Percentiles rank a stretch among this genome's conserved stretches.
Evolutionary conservation across 2,329 filamentous ascomycete species (phyloP).

Genomic region (Dactylella cylindrospora): DNA sequence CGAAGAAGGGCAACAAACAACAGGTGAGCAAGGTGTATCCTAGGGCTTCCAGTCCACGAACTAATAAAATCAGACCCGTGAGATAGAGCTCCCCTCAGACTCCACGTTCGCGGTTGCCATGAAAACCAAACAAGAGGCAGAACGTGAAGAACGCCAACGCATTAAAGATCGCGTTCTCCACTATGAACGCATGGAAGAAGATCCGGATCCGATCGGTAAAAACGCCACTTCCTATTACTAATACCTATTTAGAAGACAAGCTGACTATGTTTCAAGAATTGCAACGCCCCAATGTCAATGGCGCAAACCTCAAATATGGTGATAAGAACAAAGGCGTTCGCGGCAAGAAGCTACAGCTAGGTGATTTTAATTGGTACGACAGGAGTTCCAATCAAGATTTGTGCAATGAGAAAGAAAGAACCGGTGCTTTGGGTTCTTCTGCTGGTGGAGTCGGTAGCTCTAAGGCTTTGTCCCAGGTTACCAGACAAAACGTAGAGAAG

Average conservation of each 20-base stretch:
- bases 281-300: slow-evolving; percentile 31
- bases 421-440: not conserved
- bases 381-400: slow-evolving; percentile 11
- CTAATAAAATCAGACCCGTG: slow-evolving; percentile 39
- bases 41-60: not conserved
- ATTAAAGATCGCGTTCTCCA: slow-evolving; percentile 98
- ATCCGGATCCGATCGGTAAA: slow-evolving; percentile 21
- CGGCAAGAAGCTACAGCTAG: slow-evolving; percentile 38
- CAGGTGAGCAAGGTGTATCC: slow-evolving; percentile 62
- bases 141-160: slow-evolving; percentile 92
- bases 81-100: slow-evolving; percentile 63
- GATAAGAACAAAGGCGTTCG: slow-evolving; percentile 31
- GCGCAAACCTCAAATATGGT: slow-evolving; percentile 36
- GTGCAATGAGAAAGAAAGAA: not conserved
- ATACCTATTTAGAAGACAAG: not conserved
- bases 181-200: slow-evolving; percentile 78
- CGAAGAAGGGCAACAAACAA: slow-evolving; percentile 92
- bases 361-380: slow-evolving; percentile 41
- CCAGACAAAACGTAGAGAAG: not conserved
- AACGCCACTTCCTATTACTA: not conserved
- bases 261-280: slow-evolving; percentile 20
- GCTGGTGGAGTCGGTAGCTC: not conserved
- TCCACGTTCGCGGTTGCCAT: slow-evolving; percentile 94
- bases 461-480: too few relatives aligned
- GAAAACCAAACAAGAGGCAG: slow-evolving; percentile 91